Conservation (phyloP, 768 basidiomycete species). For the Auricularia cornea region DNA sequence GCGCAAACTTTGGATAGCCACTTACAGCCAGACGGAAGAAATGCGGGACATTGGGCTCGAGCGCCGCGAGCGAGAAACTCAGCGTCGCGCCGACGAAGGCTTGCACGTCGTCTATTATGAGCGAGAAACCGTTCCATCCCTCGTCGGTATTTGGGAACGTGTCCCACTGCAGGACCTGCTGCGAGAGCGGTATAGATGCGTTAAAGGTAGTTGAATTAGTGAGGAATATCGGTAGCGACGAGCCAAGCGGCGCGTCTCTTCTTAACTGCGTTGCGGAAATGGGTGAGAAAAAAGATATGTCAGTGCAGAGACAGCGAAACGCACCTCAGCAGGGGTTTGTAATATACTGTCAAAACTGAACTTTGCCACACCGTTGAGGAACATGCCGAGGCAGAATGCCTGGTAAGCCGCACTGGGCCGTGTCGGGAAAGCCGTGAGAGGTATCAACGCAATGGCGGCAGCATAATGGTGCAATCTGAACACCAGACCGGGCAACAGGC, state of each 20-base stretch:
- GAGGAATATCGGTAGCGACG: conserved; percentile 58
- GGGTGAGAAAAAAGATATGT: no score
- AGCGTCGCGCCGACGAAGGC: conserved; percentile 61
- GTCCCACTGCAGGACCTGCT: conserved; percentile 54
- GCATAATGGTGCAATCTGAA: conserved; percentile 81
- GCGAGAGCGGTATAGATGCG: conserved; percentile 39
- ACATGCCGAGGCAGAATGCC: conserved; percentile 74
- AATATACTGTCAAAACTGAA: conserved; percentile 77
- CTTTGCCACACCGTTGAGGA: conserved; percentile 68
- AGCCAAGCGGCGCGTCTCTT: conserved; percentile 62
- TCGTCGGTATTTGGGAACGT: conserved; percentile 29
- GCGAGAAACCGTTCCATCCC: conserved; percentile 67
- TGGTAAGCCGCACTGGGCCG: conserved; percentile 72
- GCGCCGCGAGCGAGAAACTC: conserved; percentile 59
- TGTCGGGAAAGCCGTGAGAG: conserved; percentile 75
- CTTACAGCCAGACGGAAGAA: conserved; percentile 71
- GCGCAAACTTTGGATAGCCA: conserved; percentile 1
- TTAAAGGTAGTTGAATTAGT: conserved; percentile 70
- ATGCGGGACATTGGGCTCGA: conserved; percentile 55
- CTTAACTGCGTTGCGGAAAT: conserved; percentile 41
- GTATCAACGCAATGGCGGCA: conserved; percentile 62
- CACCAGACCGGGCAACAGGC: conserved; percentile 57
- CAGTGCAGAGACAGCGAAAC: no score
- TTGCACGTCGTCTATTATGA: conserved; percentile 83
- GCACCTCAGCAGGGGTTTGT: conserved; percentile 62